Evolutionary conservation across 805 yeast genomes (phyloP).

Genomic region (Hyphopichia homilentoma): DNA sequence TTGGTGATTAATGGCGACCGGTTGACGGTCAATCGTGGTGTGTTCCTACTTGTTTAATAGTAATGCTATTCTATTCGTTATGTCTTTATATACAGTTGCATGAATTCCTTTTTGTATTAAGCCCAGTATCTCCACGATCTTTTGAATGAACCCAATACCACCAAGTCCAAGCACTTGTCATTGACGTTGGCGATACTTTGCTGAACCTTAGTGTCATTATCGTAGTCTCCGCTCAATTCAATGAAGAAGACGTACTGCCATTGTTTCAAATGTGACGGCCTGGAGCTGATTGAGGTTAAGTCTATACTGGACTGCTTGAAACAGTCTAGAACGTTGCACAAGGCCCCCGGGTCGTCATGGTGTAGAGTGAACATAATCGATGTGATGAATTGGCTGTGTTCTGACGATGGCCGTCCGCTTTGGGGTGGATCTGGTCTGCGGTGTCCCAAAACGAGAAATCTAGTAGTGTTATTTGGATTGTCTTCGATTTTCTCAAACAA

Average conservation of each 20-base stretch:
- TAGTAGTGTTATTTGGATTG: slow-evolving; percentile 70
- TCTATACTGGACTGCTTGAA: slow-evolving; percentile 57
- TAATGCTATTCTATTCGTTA: neutral
- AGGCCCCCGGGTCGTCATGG: slow-evolving; percentile 67
- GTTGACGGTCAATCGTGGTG: neutral
- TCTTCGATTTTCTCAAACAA: slow-evolving; percentile 64
- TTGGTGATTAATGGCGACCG: slow-evolving; percentile 48
- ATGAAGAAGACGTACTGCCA: slow-evolving; percentile 86
- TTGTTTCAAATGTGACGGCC: slow-evolving; percentile 63
- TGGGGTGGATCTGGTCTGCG: slow-evolving; percentile 7
- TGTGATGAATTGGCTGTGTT: slow-evolving; percentile 22
- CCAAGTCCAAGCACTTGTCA: slow-evolving; percentile 44
- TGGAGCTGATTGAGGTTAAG: slow-evolving; percentile 67
- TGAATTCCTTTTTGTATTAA: too few species aligned
- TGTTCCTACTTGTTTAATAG: neutral
- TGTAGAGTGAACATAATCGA: slow-evolving; percentile 63
- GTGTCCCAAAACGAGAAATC: slow-evolving; percentile 68
- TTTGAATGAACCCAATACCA: slow-evolving; percentile 53
- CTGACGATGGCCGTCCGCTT: slow-evolving; percentile 5
- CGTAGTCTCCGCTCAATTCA: slow-evolving; percentile 52
- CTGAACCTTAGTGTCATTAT: slow-evolving; percentile 22
- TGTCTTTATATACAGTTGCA: neutral
- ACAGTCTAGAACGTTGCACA: slow-evolving; percentile 59
- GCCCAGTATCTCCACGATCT: slow-evolving; percentile 1
- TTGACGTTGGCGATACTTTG: slow-evolving; percentile 42